Evolutionary conservation across 257 asterid species (phyloP).

Genomic region (Rhazya stricta): DNA sequence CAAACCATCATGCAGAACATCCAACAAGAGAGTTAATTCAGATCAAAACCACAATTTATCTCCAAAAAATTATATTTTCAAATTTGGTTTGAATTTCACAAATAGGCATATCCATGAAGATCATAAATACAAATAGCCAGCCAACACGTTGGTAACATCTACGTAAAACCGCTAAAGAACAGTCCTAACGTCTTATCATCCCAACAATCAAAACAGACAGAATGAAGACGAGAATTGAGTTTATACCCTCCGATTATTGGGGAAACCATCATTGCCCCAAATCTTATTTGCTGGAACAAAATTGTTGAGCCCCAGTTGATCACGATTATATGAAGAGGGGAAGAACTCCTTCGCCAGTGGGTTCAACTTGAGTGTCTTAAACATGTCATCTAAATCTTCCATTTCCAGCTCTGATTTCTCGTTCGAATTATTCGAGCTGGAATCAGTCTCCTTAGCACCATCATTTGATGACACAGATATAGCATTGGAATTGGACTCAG

Average conservation of each 20-base stretch:
- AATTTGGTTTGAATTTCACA: not conserved
- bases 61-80: not conserved
- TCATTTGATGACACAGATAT: constrained; percentile 24
- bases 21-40: not conserved
- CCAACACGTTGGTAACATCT: constrained; percentile 1
- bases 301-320: constrained; percentile 43
- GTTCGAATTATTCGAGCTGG: constrained; percentile 31
- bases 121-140: not conserved
- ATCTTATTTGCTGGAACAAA: constrained; percentile 41
- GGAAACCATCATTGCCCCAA: constrained; percentile 49
- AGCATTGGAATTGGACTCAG: constrained; percentile 30
- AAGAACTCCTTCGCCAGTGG: constrained; percentile 88
- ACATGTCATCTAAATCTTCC: constrained; percentile 63
- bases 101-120: not conserved
- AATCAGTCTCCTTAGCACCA: constrained; percentile 49
- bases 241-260: constrained; percentile 65
- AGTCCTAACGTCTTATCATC: constrained; percentile 10
- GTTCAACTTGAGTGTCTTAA: constrained; percentile 73
- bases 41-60: not conserved
- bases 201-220: constrained; percentile 5
- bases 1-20: not conserved
- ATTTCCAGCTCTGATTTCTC: constrained; percentile 59
- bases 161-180: constrained; percentile 11
- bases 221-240: constrained; percentile 14
- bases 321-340: constrained; percentile 62